phyloP scores from a whole-genome alignment of 2,329 filamentous ascomycete species.

The Arthrobotrys sinensis region DNA sequence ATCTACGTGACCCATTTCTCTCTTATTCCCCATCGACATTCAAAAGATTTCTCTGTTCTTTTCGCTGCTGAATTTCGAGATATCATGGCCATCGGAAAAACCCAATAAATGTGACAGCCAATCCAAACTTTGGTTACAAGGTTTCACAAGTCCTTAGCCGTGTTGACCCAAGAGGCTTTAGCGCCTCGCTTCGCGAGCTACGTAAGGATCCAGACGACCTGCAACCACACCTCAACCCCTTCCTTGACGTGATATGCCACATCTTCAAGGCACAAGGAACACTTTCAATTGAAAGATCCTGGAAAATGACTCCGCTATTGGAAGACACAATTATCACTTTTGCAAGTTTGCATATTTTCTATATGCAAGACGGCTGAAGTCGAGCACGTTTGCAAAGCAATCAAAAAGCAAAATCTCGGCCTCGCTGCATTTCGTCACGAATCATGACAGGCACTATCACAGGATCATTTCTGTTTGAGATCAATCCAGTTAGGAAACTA shows the following conservation, averaged over 20 bases:
- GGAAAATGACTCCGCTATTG: slow-evolving; percentile 39
- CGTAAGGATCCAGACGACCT: slow-evolving; percentile 52
- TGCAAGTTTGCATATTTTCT: slow-evolving; percentile 24
- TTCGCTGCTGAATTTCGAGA: slow-evolving; percentile 3
- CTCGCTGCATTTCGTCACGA: slow-evolving; percentile 13
- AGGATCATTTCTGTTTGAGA: slow-evolving; percentile 37
- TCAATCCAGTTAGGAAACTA: slow-evolving; percentile 50
- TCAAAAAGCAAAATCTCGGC: slow-evolving; percentile 25
- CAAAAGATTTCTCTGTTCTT: background rate
- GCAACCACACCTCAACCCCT: slow-evolving; percentile 33
- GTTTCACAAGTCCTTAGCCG: background rate
- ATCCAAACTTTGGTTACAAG: background rate
- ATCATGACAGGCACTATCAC: slow-evolving; percentile 49
- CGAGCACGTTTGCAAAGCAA: slow-evolving; percentile 4
- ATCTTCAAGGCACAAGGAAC: slow-evolving; percentile 34
- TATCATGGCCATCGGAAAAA: slow-evolving; percentile 15
- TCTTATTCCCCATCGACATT: background rate
- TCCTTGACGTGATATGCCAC: slow-evolving; percentile 24
- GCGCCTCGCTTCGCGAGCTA: slow-evolving; percentile 43
- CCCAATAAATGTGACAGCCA: background rate
- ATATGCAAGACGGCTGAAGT: slow-evolving; percentile 47
- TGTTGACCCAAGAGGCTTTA: slow-evolving; percentile 10
- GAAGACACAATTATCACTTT: slow-evolving; percentile 7
- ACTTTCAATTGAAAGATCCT: slow-evolving; percentile 9
- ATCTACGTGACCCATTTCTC: background rate